A percentile compares a stretch with the other conserved stretches of the same genome.
These are phyloP conservation scores for Dalbergia cochinchinensis DNA, from an alignment of 306 rosid species.

Conservation along the genomic window DNA sequence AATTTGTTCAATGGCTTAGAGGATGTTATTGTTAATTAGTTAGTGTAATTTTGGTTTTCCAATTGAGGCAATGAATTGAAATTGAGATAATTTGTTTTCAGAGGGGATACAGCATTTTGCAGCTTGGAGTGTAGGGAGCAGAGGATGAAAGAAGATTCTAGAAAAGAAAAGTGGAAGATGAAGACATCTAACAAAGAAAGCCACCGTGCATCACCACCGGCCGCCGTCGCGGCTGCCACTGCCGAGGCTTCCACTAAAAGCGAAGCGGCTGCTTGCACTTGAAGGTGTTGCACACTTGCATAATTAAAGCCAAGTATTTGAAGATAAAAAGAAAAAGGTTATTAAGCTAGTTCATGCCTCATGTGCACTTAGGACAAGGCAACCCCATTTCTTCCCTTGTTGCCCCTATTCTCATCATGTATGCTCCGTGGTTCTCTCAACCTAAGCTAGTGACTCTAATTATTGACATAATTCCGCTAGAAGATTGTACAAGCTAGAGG, in stretches of 20 bases:
- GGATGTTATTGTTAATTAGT: background rate
- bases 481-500: constrained; percentile 9
- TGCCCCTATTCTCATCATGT: background rate
- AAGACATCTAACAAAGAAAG: constrained; percentile 44
- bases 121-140: constrained; percentile 88
- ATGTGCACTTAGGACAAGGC: constrained; percentile 15
- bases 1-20: background rate
- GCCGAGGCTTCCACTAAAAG: constrained; percentile 48
- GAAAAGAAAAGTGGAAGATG: constrained; percentile 55
- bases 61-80: background rate
- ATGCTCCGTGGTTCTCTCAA: background rate
- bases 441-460: constrained; percentile 1
- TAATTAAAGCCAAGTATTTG: constrained; percentile 1
- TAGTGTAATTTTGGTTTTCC: background rate
- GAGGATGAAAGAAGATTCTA: constrained; percentile 74
- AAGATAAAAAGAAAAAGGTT: background rate
- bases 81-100: constrained; percentile 33
- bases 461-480: constrained; percentile 18
- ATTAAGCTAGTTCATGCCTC: constrained; percentile 12
- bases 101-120: constrained; percentile 97
- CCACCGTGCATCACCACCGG: constrained; percentile 47
- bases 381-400: background rate
- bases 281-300: constrained; percentile 20
- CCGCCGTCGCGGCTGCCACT: constrained; percentile 26
- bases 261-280: constrained; percentile 56